Conservation (phyloP, 345 rosid species). For the Ricinus communis region DNA sequence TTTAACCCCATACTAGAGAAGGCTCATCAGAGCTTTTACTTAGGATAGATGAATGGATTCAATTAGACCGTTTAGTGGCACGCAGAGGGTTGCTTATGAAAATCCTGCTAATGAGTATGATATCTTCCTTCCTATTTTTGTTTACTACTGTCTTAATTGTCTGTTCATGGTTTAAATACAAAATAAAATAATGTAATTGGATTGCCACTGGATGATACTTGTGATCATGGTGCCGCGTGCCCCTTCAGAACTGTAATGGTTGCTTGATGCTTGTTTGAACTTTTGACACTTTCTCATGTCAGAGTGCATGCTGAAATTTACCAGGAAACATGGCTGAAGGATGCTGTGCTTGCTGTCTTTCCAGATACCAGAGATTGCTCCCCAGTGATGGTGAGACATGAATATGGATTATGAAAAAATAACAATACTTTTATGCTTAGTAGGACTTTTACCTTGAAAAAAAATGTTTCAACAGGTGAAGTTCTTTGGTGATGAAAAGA, state of each 20-base stretch:
- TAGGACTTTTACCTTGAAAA: conserved; percentile 19
- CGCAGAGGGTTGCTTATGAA: not conserved
- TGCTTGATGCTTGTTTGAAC: conserved; percentile 23
- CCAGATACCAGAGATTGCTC: conserved; percentile 85
- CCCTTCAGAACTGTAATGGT: conserved; percentile 7
- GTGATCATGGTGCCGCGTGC: not conserved
- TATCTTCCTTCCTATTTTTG: not conserved
- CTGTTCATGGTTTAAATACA: conserved; percentile 8
- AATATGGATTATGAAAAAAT: conserved; percentile 4
- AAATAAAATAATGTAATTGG: not conserved
- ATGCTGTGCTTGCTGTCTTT: conserved; percentile 69
- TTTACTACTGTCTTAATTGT: not conserved
- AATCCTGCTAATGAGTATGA: not conserved
- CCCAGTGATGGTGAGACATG: conserved; percentile 70
- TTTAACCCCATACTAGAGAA: too few species aligned
- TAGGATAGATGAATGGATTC: not conserved
- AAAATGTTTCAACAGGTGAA: conserved; percentile 46
- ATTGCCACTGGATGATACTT: too few species aligned
- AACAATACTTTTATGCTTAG: not conserved
- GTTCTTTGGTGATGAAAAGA: conserved; percentile 66
- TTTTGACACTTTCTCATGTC: conserved; percentile 34
- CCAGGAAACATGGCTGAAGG: conserved; percentile 92
- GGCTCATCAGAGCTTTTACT: not conserved
- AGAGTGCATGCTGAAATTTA: conserved; percentile 38
- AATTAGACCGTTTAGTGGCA: not conserved